A percentile compares a stretch with the other conserved stretches of the same genome.
Evolutionary conservation across 2,329 filamentous ascomycete genomes (phyloP).

Genomic region (Epichloe aotearoae): DNA sequence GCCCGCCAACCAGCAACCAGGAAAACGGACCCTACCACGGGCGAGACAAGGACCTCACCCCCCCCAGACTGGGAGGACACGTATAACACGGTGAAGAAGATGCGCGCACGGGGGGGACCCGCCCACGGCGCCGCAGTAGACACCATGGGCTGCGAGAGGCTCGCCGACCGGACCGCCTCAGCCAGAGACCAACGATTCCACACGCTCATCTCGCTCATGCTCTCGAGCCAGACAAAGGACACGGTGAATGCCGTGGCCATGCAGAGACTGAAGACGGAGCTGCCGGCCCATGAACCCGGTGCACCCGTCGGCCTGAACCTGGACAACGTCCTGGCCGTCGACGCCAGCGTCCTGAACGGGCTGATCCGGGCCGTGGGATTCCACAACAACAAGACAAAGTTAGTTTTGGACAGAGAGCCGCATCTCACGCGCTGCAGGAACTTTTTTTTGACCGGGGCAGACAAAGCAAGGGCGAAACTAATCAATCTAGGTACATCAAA

Average conservation of each 20-base stretch:
- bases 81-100: conserved; percentile 39
- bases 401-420: not conserved
- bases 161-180: too few relatives aligned
- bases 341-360: conserved; percentile 51
- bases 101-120: too few relatives aligned
- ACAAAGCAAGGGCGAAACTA: not conserved
- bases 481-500: conserved; percentile 46
- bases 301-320: conserved; percentile 49
- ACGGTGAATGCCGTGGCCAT: conserved; percentile 80
- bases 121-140: too few relatives aligned
- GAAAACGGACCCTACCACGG: conserved; percentile 26
- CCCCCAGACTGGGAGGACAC: conserved; percentile 76
- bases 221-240: conserved; percentile 87
- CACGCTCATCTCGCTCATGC: conserved; percentile 77
- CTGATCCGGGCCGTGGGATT: conserved; percentile 80
- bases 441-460: not conserved
- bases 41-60: conserved; percentile 32
- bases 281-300: conserved; percentile 38
- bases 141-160: too few relatives aligned
- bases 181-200: conserved; percentile 59
- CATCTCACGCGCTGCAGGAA: not conserved
- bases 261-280: conserved; percentile 60
- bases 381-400: conserved; percentile 84
- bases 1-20: conserved; percentile 35
- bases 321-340: conserved; percentile 61